phyloP scores from a whole-genome alignment of 2,329 filamentous ascomycete genomes.

The Paraconiothyrium sp. region DNA sequence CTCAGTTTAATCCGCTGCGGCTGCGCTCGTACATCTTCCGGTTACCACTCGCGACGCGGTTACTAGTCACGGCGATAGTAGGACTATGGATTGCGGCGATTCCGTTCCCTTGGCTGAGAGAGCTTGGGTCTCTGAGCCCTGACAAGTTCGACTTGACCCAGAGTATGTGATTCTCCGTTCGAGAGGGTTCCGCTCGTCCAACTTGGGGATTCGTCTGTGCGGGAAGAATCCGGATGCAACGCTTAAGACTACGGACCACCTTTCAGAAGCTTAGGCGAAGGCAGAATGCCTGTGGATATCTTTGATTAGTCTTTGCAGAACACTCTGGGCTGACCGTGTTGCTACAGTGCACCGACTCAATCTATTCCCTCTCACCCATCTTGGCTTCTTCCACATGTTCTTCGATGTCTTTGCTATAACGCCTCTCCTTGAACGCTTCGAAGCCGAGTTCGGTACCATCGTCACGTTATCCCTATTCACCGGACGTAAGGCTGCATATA shows the following conservation, averaged over 20 bases:
- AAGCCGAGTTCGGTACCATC: conserved; percentile 89
- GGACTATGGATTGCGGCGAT: conserved; percentile 75
- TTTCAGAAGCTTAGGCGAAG: conserved; percentile 11
- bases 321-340: conserved; percentile 23
- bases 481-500: conserved; percentile 73
- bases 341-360: conserved; percentile 86
- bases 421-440: conserved; percentile 93
- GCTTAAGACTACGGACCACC: neutral
- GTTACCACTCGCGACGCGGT: conserved; percentile 86
- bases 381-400: conserved; percentile 80
- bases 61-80: conserved; percentile 72
- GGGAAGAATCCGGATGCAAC: neutral
- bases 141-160: conserved; percentile 75
- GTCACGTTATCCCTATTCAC: conserved; percentile 88
- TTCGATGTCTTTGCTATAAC: conserved; percentile 82
- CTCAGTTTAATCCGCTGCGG: conserved; percentile 74
- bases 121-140: conserved; percentile 84
- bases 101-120: conserved; percentile 74
- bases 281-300: neutral
- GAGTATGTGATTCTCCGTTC: conserved; percentile 63
- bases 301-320: neutral
- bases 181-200: neutral
- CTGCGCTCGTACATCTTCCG: conserved; percentile 83
- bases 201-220: neutral
- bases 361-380: conserved; percentile 88